These are phyloP conservation scores for Maudiozyma barnettii DNA, from an alignment of 805 yeast species.

Conservation along the genomic window DNA sequence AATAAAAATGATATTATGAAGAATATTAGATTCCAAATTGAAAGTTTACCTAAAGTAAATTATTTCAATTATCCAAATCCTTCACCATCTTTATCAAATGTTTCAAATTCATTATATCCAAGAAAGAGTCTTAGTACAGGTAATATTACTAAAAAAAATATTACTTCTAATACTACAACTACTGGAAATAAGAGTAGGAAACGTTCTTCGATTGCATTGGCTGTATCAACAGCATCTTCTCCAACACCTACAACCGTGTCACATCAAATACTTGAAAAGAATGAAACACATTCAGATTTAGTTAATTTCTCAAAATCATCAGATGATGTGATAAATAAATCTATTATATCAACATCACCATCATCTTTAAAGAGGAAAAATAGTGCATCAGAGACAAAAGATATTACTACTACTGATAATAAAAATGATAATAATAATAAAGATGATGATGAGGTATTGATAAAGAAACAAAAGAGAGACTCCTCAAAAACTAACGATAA, in stretches of 20 bases:
- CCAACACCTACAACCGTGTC: neutral
- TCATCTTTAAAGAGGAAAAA: neutral
- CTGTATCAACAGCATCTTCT: neutral
- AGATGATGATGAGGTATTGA: no score
- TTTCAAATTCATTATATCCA: neutral
- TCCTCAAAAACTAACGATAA: no score
- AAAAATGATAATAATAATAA: neutral
- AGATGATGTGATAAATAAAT: neutral
- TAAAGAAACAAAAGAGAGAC: no score
- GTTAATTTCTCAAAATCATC: neutral
- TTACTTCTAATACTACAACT: neutral
- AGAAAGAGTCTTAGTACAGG: constrained; percentile 5
- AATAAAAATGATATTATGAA: constrained; percentile 44
- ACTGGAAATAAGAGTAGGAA: neutral
- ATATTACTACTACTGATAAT: no score
- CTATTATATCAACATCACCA: neutral
- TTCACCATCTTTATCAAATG: neutral
- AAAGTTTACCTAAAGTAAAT: constrained; percentile 19
- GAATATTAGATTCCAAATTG: constrained; percentile 32
- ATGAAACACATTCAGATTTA: constrained; percentile 1
- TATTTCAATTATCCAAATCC: constrained; percentile 4
- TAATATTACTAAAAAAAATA: neutral
- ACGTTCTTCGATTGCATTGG: neutral
- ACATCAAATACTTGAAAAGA: neutral
- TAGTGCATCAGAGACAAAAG: no score